These are phyloP conservation scores for Solanum dulcamara DNA, from an alignment of 257 asterid genomes.

Conservation along the genomic window DNA sequence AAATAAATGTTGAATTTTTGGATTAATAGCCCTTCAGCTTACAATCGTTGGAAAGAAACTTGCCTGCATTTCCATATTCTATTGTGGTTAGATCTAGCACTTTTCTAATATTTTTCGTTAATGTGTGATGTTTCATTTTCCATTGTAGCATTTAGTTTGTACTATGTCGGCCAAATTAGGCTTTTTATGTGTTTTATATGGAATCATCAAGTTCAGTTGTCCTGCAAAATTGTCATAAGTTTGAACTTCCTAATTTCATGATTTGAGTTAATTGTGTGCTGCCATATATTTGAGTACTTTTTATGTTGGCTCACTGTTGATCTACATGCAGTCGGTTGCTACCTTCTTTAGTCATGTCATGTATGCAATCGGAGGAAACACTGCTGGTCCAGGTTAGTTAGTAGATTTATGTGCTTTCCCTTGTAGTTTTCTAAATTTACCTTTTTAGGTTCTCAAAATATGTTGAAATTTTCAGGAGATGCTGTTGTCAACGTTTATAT, in stretches of 20 bases:
- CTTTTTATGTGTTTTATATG: neutral
- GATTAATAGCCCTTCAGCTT: neutral
- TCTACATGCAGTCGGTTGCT: conserved; percentile 66
- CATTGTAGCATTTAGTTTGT: neutral
- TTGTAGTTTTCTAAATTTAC: neutral
- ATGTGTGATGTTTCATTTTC: neutral
- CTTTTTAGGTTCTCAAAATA: neutral
- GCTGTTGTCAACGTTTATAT: conserved; percentile 91
- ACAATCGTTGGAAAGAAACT: neutral
- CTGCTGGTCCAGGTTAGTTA: conserved; percentile 90
- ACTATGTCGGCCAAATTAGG: neutral
- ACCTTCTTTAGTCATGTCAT: conserved; percentile 88
- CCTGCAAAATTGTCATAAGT: neutral
- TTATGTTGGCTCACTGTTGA: neutral
- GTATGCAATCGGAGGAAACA: conserved; percentile 94
- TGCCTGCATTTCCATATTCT: neutral
- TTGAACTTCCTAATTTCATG: neutral
- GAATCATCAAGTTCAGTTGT: neutral
- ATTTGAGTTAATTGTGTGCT: neutral
- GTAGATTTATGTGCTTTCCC: neutral
- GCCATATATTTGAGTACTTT: neutral
- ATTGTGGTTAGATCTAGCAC: neutral
- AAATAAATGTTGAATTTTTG: neutral
- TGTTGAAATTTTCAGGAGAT: conserved; percentile 53
- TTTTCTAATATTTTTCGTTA: neutral